phyloP scores from a whole-genome alignment of 208 protist species.

The Entamoeba dispar region DNA sequence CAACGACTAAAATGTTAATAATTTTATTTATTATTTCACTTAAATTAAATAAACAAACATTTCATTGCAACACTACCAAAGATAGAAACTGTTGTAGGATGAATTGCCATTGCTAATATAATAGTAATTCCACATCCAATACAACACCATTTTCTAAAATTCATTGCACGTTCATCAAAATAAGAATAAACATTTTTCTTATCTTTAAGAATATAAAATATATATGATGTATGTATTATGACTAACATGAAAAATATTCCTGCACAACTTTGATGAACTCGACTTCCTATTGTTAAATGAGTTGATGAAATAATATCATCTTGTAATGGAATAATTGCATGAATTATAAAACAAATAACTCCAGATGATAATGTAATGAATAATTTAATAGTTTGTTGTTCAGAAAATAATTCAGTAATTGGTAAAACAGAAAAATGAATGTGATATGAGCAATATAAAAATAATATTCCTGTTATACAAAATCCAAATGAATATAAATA shows the following conservation, averaged over 20 bases:
- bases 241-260: neutral
- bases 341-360: neutral
- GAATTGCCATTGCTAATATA: neutral
- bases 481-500: neutral
- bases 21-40: neutral
- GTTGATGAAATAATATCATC: neutral
- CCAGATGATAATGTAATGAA: neutral
- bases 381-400: neutral
- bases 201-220: neutral
- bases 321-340: neutral
- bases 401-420: neutral
- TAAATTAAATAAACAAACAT: neutral
- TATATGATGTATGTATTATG: neutral
- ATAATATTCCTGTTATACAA: neutral
- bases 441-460: neutral
- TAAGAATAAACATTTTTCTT: neutral
- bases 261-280: neutral
- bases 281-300: neutral
- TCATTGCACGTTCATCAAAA: neutral
- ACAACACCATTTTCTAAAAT: neutral
- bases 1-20: neutral
- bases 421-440: neutral
- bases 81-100: neutral
- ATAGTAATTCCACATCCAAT: neutral
- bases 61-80: neutral